A percentile compares a stretch with the other conserved stretches of the same genome.
Evolutionary conservation across 2,329 filamentous ascomycete genomes (phyloP).

Genomic region (Neodidymelliopsis sp.): DNA sequence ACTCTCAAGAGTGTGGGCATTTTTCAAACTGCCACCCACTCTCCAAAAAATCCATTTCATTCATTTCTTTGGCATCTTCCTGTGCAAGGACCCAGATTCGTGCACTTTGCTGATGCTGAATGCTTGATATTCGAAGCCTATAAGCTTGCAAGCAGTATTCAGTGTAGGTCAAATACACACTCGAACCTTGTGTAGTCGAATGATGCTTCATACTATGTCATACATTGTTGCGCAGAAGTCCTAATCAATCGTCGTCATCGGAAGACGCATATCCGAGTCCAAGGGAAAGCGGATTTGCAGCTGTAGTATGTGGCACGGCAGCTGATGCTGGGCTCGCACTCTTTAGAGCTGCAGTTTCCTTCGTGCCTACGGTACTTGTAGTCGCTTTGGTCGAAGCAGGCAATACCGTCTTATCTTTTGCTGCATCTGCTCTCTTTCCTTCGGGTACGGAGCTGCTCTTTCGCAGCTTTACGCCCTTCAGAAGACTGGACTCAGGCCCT

Average conservation of each 20-base stretch:
- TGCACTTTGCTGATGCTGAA: too few species aligned
- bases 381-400: not conserved
- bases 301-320: constrained; percentile 23
- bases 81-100: too few species aligned
- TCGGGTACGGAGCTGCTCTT: constrained; percentile 42
- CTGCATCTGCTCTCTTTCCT: constrained; percentile 13
- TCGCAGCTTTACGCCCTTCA: constrained; percentile 56
- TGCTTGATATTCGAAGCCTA: too few species aligned
- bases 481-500: constrained; percentile 43
- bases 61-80: too few species aligned
- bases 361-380: not conserved
- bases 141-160: too few species aligned
- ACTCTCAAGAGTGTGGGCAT: too few species aligned
- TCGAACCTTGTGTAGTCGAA: not conserved
- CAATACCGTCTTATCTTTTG: constrained; percentile 1
- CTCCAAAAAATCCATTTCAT: too few species aligned
- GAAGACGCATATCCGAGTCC: constrained; percentile 54
- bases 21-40: too few species aligned
- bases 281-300: constrained; percentile 34
- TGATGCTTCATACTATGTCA: not conserved
- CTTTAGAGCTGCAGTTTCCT: not conserved
- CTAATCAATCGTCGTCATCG: constrained; percentile 50
- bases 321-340: constrained; percentile 14
- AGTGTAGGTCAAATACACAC: too few species aligned
- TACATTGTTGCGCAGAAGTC: not conserved